These are phyloP conservation scores for Rhynchospora tenuis DNA, from an alignment of 176 grass and related monocot genomes.

Conservation along the genomic window DNA sequence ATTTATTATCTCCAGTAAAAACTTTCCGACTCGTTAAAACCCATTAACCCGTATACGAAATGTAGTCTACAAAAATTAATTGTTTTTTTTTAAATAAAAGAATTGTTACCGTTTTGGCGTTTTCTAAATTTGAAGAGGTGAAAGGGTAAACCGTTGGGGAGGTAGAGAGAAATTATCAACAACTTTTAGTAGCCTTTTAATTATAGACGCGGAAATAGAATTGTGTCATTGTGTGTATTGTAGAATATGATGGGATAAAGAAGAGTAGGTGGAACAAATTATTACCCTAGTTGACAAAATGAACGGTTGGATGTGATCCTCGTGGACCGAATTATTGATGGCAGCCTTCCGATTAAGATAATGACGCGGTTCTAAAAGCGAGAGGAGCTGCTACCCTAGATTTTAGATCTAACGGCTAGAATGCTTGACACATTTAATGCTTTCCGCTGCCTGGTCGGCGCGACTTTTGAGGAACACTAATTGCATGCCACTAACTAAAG, in stretches of 20 bases:
- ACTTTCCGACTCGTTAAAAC: background rate
- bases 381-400: background rate
- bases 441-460: background rate
- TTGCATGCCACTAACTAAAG: background rate
- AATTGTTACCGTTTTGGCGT: background rate
- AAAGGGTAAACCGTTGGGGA: background rate
- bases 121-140: background rate
- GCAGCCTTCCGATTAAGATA: background rate
- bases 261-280: background rate
- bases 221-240: background rate
- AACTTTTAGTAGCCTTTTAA: background rate
- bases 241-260: background rate
- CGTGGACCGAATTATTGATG: background rate
- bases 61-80: background rate
- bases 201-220: background rate
- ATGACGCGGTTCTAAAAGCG: background rate
- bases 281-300: background rate
- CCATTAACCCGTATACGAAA: background rate
- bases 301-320: background rate
- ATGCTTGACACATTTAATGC: background rate
- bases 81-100: background rate
- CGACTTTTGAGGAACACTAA: background rate
- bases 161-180: background rate
- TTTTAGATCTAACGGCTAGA: background rate
- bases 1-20: background rate